Percentiles rank a stretch among this genome's conserved stretches.
phyloP scores from a whole-genome alignment of 371 early-diverging fungal species.

The Haplosporangium sp. region DNA sequence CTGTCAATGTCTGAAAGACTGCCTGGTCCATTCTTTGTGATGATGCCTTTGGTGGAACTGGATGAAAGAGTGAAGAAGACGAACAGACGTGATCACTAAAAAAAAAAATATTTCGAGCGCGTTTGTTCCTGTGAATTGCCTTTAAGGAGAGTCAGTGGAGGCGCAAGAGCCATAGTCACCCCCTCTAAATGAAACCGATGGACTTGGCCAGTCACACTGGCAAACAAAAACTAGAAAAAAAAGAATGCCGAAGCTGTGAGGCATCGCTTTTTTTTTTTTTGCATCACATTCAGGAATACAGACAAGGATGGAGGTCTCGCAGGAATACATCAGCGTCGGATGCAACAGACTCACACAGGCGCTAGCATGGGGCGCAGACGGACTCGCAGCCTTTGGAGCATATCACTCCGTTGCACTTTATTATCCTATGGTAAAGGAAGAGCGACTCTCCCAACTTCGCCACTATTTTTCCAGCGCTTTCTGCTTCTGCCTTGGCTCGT shows the following conservation, averaged over 20 bases:
- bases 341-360: slow-evolving; percentile 78
- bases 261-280: no score
- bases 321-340: slow-evolving; percentile 76
- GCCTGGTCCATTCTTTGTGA: slow-evolving; percentile 72
- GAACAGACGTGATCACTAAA: not conserved
- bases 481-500: not conserved
- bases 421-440: slow-evolving; percentile 69
- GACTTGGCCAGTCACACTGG: no score
- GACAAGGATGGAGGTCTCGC: slow-evolving; percentile 45
- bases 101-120: not conserved
- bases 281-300: no score
- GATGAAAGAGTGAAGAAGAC: not conserved
- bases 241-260: no score
- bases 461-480: not conserved
- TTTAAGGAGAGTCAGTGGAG: no score
- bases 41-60: slow-evolving; percentile 2
- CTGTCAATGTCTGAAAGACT: slow-evolving; percentile 76
- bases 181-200: no score
- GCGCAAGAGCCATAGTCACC: no score
- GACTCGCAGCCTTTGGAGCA: slow-evolving; percentile 82
- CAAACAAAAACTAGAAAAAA: no score
- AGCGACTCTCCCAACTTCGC: not conserved
- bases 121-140: no score
- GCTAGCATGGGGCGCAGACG: slow-evolving; percentile 74
- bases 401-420: slow-evolving; percentile 78